phyloP scores from a whole-genome alignment of 1,139 yeast species.

The Sporopachydermia cereana region DNA sequence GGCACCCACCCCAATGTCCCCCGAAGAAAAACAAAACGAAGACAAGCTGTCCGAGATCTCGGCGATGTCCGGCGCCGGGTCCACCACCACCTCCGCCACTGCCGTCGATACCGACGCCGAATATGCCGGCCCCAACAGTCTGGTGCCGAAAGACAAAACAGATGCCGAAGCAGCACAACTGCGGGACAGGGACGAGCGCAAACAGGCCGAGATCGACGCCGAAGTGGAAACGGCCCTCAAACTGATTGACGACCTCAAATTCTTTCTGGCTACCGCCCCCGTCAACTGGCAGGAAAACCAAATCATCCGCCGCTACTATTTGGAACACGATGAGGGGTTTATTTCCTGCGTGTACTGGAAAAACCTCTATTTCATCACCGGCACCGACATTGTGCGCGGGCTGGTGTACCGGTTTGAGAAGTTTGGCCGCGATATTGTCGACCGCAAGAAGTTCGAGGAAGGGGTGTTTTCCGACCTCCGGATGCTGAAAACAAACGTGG shows the following conservation, averaged over 20 bases:
- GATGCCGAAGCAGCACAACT: not conserved
- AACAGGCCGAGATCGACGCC: not conserved
- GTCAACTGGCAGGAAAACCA: slow-evolving; percentile 90
- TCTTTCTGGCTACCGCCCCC: slow-evolving; percentile 86
- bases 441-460: slow-evolving; percentile 91
- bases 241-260: slow-evolving; percentile 65
- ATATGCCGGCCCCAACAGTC: not conserved
- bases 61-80: not conserved
- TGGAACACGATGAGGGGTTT: slow-evolving; percentile 82
- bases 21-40: no score
- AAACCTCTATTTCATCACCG: slow-evolving; percentile 80
- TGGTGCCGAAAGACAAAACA: not conserved
- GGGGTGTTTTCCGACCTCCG: slow-evolving; percentile 89
- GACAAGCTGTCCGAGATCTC: not conserved
- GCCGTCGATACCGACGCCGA: not conserved
- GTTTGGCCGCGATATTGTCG: slow-evolving; percentile 75
- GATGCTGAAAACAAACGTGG: slow-evolving; percentile 74
- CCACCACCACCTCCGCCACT: not conserved
- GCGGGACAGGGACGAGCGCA: not conserved
- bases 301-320: slow-evolving; percentile 71
- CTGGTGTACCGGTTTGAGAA: slow-evolving; percentile 82
- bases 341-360: slow-evolving; percentile 93
- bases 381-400: slow-evolving; percentile 92
- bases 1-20: no score
- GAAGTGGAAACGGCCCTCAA: slow-evolving; percentile 40